These are phyloP conservation scores for Cystobasidium sp. DNA, from an alignment of 1,284 basidiomycete genomes.

Conservation along the genomic window DNA sequence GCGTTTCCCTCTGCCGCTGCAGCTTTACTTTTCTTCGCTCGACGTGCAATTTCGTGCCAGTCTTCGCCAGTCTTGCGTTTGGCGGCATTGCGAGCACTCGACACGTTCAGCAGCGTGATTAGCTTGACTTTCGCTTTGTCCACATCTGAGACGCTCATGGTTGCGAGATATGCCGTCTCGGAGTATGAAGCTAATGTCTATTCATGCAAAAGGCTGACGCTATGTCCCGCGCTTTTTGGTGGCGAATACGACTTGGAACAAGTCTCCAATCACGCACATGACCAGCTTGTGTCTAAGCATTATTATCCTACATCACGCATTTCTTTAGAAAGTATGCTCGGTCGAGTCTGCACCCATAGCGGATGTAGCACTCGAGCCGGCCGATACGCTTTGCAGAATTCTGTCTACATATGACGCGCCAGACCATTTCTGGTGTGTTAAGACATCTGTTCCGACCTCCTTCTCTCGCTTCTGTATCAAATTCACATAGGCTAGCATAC, in stretches of 20 bases:
- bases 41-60: constrained; percentile 62
- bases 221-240: too few species aligned
- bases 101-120: constrained; percentile 88
- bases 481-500: constrained; percentile 85
- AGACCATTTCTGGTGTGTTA: constrained; percentile 91
- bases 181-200: too few species aligned
- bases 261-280: too few species aligned
- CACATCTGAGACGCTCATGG: constrained; percentile 14
- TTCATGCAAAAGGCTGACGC: too few species aligned
- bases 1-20: constrained; percentile 47
- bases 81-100: constrained; percentile 64
- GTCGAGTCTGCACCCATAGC: constrained; percentile 80
- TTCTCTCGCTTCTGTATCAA: constrained; percentile 84
- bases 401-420: constrained; percentile 85
- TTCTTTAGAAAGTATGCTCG: constrained; percentile 69
- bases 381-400: constrained; percentile 74
- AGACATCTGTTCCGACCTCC: constrained; percentile 87
- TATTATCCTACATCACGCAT: neutral
- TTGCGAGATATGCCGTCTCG: neutral
- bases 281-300: neutral
- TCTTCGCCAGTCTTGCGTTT: constrained; percentile 61
- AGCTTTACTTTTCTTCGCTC: constrained; percentile 56
- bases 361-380: constrained; percentile 79
- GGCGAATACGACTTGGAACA: too few species aligned
- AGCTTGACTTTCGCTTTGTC: constrained; percentile 62